These are phyloP conservation scores for Mycena amicta DNA, from an alignment of 768 basidiomycete genomes.

Conservation along the genomic window DNA sequence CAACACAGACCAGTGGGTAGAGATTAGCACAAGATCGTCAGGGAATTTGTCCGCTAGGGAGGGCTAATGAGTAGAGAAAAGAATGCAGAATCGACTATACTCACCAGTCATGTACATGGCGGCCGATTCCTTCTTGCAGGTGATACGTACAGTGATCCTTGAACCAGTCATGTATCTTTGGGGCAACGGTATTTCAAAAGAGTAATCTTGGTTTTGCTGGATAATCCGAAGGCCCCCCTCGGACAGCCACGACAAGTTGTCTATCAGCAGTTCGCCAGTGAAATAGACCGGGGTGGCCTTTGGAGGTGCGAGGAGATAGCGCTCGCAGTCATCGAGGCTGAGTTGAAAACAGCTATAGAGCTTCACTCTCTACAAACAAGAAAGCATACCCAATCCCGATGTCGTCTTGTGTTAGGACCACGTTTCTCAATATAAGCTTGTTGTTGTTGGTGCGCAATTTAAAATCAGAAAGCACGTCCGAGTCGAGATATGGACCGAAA, in stretches of 20 bases:
- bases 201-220: constrained; percentile 28
- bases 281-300: neutral
- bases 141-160: constrained; percentile 44
- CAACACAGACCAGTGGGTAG: neutral
- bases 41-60: neutral
- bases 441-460: too few relatives aligned
- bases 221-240: neutral
- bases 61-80: too few relatives aligned
- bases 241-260: neutral
- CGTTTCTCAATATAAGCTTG: too few relatives aligned
- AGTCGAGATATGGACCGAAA: neutral
- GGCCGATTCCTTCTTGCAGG: constrained; percentile 41
- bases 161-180: constrained; percentile 22
- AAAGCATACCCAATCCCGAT: too few relatives aligned
- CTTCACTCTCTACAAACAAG: too few relatives aligned
- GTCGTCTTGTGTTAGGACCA: too few relatives aligned
- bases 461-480: too few relatives aligned
- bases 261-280: neutral
- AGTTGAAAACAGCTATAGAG: too few relatives aligned
- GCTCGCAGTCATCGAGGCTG: neutral
- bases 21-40: constrained; percentile 12
- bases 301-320: neutral
- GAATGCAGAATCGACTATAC: too few relatives aligned
- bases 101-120: constrained; percentile 45
- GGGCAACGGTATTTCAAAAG: constrained; percentile 40